Evolutionary conservation across 768 basidiomycete genomes (phyloP), one percentile per base, ranked within the genome.

Genomic region (Boletus sp.): DNA sequence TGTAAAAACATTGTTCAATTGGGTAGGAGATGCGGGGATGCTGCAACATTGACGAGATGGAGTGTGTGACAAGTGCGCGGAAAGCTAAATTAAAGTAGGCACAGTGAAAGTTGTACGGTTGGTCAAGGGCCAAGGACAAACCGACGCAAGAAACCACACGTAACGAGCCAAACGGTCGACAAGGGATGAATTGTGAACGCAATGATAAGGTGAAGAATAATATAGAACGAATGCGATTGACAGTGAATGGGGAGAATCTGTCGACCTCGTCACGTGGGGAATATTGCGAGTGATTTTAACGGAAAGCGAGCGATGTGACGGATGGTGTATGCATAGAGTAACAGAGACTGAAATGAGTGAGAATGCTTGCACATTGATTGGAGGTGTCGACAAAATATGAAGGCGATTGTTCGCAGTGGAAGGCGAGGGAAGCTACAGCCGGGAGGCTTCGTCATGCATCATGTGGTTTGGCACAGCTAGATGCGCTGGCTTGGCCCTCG

Each of bases 201-300:
- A 77, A 78, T 75, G 79, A 85, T 89, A 87, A 88, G 79, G 77
- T 86, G 86, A 87, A 83, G 81, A 89, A 90, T 90, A 90, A 90
- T 83, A 84, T 78, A 83, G 78, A 79, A 83, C 75, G 78, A 82
- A 81, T 77, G 79, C 80, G 74, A 75, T 73, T 66, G 72, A 71
- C 67, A 73, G 67, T 64, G 68, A 70, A 60, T 71, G 77, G 75
- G 69, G 71, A 74, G 73, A 77, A 73, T 77, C 74, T 82, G 80
- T 83, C 76, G 78, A 76, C 75, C 77, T 79, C 75, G 75, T 79
- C 77, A 77, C 75, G 76, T 75, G 77, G 64, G 66, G 70, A 69
- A 71, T 73, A 72, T 75, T 77, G 76, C 72, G 65, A 75, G 69
- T 67, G 72, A 74, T 76, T 77, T 73, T 71, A 73, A 49, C 52